A percentile compares a stretch with the other conserved stretches of the same genome.
These are phyloP conservation scores for Tricholoma saponaceum DNA, from an alignment of 768 basidiomycete species.

Conservation along the genomic window DNA sequence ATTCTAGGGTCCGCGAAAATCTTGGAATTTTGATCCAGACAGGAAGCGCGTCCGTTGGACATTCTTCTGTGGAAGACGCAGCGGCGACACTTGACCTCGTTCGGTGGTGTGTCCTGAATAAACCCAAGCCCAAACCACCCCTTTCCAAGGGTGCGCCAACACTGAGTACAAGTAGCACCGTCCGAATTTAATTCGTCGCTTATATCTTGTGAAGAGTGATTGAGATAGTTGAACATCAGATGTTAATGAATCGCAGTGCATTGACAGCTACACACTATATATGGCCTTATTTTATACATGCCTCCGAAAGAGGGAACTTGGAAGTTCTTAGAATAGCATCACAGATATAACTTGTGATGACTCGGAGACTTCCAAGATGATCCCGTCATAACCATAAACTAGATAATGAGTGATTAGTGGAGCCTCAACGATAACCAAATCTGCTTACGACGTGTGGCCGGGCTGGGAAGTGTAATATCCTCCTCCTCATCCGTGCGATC, in stretches of 20 bases:
- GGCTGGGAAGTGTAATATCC: slow-evolving; percentile 59
- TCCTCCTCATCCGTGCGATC: slow-evolving; percentile 79
- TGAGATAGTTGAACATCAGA: not conserved
- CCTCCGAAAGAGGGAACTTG: not conserved
- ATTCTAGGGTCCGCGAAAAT: slow-evolving; percentile 73
- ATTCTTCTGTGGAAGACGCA: slow-evolving; percentile 91
- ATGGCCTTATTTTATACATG: not conserved
- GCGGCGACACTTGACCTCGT: slow-evolving; percentile 85
- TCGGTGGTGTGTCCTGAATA: slow-evolving; percentile 73
- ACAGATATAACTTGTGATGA: slow-evolving; percentile 74
- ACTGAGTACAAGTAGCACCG: not conserved
- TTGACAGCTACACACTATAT: not conserved
- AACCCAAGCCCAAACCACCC: slow-evolving; percentile 21
- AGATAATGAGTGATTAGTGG: slow-evolving; percentile 6
- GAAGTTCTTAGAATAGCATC: slow-evolving; percentile 52
- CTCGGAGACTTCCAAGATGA: slow-evolving; percentile 76
- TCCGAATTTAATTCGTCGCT: not conserved
- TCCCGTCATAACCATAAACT: slow-evolving; percentile 80
- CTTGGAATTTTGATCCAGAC: slow-evolving; percentile 80
- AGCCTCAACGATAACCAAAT: not conserved
- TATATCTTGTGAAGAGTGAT: not conserved
- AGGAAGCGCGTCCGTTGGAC: slow-evolving; percentile 70
- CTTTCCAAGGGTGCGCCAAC: not conserved
- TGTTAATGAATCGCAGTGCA: slow-evolving; percentile 1
- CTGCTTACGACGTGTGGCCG: slow-evolving; percentile 61